Conservation (phyloP, 1,284 basidiomycete species). For the Peniophora sp. region DNA sequence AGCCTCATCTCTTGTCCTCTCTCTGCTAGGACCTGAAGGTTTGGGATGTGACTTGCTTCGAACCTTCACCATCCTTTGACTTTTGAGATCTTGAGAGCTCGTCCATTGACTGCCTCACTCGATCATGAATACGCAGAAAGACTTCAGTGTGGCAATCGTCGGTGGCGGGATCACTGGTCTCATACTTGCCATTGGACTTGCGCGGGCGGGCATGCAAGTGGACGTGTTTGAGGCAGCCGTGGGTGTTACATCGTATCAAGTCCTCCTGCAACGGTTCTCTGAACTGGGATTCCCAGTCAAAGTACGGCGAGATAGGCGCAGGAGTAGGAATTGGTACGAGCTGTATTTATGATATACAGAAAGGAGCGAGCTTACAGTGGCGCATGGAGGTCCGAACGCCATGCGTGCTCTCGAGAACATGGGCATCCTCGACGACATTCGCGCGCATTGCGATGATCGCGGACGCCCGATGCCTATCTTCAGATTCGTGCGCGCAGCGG, state of each 20-base stretch:
- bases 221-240: conserved; percentile 15
- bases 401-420: conserved; percentile 33
- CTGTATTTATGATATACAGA: neutral
- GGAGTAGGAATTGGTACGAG: conserved; percentile 38
- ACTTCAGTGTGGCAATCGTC: conserved; percentile 13
- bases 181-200: conserved; percentile 11
- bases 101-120: no score
- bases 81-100: no score
- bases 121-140: neutral
- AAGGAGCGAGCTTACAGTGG: conserved; percentile 1
- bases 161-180: conserved; percentile 15
- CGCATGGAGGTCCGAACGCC: conserved; percentile 38
- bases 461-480: conserved; percentile 25
- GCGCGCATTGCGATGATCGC: conserved; percentile 25
- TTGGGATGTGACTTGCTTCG: no score
- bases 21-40: no score
- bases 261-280: neutral
- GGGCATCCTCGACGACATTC: conserved; percentile 32
- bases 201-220: conserved; percentile 8
- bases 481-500: conserved; percentile 30
- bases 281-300: conserved; percentile 23
- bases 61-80: no score
- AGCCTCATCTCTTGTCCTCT: no score
- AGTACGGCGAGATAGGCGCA: conserved; percentile 42
- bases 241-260: conserved; percentile 1